Evolutionary conservation across 2,329 filamentous ascomycete species (phyloP), one percentile per base, ranked within the genome.

Genomic region (Fonsecaea pugnacius): DNA sequence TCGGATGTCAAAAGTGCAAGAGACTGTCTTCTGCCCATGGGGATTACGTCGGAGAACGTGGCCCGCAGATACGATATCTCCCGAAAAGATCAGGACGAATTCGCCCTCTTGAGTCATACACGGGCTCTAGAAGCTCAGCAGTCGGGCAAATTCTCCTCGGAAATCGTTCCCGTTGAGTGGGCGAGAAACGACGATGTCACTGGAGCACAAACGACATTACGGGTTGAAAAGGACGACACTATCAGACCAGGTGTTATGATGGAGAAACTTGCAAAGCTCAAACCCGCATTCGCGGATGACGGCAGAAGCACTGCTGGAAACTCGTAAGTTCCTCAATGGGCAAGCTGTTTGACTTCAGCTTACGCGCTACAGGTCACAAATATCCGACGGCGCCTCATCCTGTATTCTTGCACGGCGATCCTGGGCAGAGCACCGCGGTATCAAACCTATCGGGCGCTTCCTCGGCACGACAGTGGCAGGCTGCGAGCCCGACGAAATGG

Each of bases 31-130:
- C 86, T 92, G 84, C 90, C 93, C 70, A 98, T 98, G 94, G 94
- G 94, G 18, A 95, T 96, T 86, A 98, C 95, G 2, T 94, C 90
- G 65, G 94, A 98, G 83, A 98, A 97, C 75, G 92, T 98, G 27
- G 91, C 89, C 72, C 87, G 87, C 56, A 94, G 97, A 79, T 98
- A 97, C 77, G 85, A 89, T 74, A 88, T 98, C 74, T 80, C 86
- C 2, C 86, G 94, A 64, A 88, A 93, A 75, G 79, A 82, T 75
- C 91, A 97, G 80, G 94, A 98, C 78, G 81, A 84, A 69, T 98
- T 88, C 76, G 91, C 94, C 0, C 90, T 90, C 5, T 91, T 95
- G 81, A 92, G 89, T 50, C 98, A 91, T 82, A 86, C 88, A 68
- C 85, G 92, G 53, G 94, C 95, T 30, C 94, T 98, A 82, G 82